These are phyloP conservation scores for Mycena epipterygia DNA, from an alignment of 768 basidiomycete genomes.

Conservation along the genomic window DNA sequence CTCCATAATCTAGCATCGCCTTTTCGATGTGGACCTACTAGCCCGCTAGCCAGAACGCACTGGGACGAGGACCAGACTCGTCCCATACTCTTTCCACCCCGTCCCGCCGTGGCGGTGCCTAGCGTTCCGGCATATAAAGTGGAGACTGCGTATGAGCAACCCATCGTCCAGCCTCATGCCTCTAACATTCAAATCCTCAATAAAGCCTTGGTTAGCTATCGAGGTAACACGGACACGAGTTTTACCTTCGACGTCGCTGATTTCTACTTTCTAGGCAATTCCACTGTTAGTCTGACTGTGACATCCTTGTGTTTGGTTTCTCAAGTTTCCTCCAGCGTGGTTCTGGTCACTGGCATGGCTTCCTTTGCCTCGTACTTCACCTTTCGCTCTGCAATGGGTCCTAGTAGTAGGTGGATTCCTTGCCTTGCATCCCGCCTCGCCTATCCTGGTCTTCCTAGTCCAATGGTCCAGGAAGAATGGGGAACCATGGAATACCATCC, in stretches of 20 bases:
- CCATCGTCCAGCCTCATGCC: conserved; percentile 17
- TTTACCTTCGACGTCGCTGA: conserved; percentile 17
- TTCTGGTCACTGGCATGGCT: conserved; percentile 63
- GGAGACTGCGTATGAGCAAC: neutral
- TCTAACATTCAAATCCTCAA: conserved; percentile 29
- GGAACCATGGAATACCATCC: conserved; percentile 90
- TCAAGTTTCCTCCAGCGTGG: conserved; percentile 53
- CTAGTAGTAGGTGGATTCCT: conserved; percentile 57
- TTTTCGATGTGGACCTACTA: neutral
- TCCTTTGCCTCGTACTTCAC: conserved; percentile 72
- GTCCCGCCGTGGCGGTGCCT: conserved; percentile 22
- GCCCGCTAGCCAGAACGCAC: conserved; percentile 25
- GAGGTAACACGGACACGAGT: conserved; percentile 58
- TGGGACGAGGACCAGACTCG: conserved; percentile 8
- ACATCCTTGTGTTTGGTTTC: neutral
- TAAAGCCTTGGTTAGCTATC: conserved; percentile 80
- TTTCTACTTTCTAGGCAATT: conserved; percentile 54
- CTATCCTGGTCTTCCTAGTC: conserved; percentile 48
- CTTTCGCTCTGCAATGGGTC: conserved; percentile 72
- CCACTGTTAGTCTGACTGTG: conserved; percentile 58
- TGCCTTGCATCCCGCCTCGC: conserved; percentile 14
- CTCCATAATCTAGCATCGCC: neutral
- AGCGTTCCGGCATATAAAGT: conserved; percentile 9
- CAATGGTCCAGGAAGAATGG: conserved; percentile 79
- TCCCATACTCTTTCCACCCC: neutral